Evolutionary conservation across 805 yeast genomes (phyloP).

Genomic region (Hanseniaspora valbyensis): DNA sequence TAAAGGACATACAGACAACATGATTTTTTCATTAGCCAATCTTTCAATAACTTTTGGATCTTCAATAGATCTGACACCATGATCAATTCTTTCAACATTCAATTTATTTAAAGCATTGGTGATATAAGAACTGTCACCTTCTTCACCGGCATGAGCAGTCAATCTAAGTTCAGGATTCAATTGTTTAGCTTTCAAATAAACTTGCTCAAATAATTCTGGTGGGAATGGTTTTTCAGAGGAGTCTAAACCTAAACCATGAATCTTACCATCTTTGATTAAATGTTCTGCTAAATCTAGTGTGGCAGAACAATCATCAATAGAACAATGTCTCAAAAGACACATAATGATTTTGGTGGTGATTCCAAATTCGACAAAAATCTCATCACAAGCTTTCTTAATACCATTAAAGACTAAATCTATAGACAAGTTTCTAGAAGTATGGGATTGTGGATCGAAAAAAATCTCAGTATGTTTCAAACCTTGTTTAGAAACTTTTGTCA

Average conservation of each 20-base stretch:
- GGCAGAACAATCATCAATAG: slow-evolving; percentile 45
- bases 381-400: slow-evolving; percentile 49
- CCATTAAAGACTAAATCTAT: slow-evolving; percentile 55
- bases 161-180: slow-evolving; percentile 45
- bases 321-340: slow-evolving; percentile 72
- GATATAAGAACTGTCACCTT: slow-evolving; percentile 67
- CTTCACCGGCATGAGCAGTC: slow-evolving; percentile 87
- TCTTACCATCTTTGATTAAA: slow-evolving; percentile 44
- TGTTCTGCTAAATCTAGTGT: slow-evolving; percentile 44
- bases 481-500: slow-evolving; percentile 45
- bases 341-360: slow-evolving; percentile 63
- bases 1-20: slow-evolving; percentile 67
- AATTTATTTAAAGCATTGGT: slow-evolving; percentile 45
- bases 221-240: slow-evolving; percentile 72
- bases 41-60: slow-evolving; percentile 44
- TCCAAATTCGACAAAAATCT: slow-evolving; percentile 49
- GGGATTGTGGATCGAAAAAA: slow-evolving; percentile 80
- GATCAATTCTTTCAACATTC: slow-evolving; percentile 63
- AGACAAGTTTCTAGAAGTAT: slow-evolving; percentile 52
- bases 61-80: slow-evolving; percentile 58
- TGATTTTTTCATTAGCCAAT: slow-evolving; percentile 43
- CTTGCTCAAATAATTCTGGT: slow-evolving; percentile 55
- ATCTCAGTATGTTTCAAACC: slow-evolving; percentile 63
- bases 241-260: slow-evolving; percentile 73
- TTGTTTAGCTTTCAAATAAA: slow-evolving; percentile 42